Evolutionary conservation across 352 stramenopile species (phyloP).

Genomic region (Phytopythium cucurbitacearum): DNA sequence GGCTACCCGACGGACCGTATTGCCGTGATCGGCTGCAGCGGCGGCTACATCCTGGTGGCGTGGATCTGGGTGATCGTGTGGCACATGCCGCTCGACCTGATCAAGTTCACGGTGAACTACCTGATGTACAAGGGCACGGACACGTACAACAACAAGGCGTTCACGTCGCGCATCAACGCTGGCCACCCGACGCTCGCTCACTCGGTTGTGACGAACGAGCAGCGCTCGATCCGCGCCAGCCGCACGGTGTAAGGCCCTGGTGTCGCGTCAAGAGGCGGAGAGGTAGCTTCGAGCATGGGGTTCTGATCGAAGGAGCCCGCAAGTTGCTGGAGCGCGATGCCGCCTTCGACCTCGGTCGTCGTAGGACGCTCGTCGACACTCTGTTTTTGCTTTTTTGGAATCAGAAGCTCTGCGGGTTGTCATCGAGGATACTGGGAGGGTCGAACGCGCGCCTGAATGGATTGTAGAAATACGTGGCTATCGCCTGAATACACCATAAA

Average conservation of each 20-base stretch:
- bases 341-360: too few relatives aligned
- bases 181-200: conserved; percentile 64
- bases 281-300: conserved; percentile 6
- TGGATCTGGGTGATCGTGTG: conserved; percentile 70
- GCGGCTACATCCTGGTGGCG: conserved; percentile 56
- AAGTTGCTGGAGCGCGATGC: too few relatives aligned
- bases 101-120: conserved; percentile 74
- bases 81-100: conserved; percentile 71
- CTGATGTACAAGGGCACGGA: conserved; percentile 39
- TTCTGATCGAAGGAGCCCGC: conserved; percentile 9
- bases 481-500: too few relatives aligned
- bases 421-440: too few relatives aligned
- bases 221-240: conserved; percentile 63
- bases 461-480: too few relatives aligned
- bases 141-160: conserved; percentile 58
- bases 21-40: conserved; percentile 58
- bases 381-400: too few relatives aligned
- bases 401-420: too few relatives aligned
- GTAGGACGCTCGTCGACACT: too few relatives aligned
- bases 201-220: conserved; percentile 40
- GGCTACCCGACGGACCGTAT: conserved; percentile 67
- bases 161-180: conserved; percentile 72
- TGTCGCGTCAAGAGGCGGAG: conserved; percentile 5
- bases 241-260: conserved; percentile 42
- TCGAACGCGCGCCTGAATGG: too few relatives aligned